Evolutionary conservation across 2,329 filamentous ascomycete species (phyloP).

Genomic region (Pestalotiopsis fici): DNA sequence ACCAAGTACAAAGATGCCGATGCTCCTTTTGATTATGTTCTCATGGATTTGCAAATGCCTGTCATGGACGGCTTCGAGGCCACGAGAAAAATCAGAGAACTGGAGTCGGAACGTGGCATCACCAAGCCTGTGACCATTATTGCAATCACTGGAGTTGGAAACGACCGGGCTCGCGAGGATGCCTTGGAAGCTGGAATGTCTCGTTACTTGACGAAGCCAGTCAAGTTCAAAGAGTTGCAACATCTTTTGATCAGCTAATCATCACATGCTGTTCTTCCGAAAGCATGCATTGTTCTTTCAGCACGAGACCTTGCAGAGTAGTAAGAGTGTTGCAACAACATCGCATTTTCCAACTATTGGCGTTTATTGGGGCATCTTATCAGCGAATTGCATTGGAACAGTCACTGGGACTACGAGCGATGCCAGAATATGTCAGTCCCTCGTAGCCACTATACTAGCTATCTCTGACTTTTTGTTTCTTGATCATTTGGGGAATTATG

Average conservation of each 20-base stretch:
- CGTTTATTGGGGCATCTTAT: too few relatives aligned
- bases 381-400: too few relatives aligned
- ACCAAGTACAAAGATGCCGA: constrained; percentile 90
- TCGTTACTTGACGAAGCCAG: constrained; percentile 48
- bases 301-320: too few relatives aligned
- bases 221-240: constrained; percentile 34
- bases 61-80: constrained; percentile 42
- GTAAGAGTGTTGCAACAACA: too few relatives aligned
- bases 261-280: neutral
- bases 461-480: too few relatives aligned
- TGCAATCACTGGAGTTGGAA: constrained; percentile 45
- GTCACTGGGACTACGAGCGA: too few relatives aligned
- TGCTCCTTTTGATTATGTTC: constrained; percentile 75
- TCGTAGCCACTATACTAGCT: too few relatives aligned
- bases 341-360: too few relatives aligned
- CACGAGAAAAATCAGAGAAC: constrained; percentile 39
- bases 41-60: constrained; percentile 76
- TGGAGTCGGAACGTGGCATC: constrained; percentile 38
- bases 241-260: neutral
- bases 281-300: neutral
- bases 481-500: too few relatives aligned
- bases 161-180: constrained; percentile 42
- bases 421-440: too few relatives aligned
- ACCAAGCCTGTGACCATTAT: constrained; percentile 39
- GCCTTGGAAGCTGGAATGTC: constrained; percentile 46